Evolutionary conservation across 352 stramenopile genomes (phyloP).

Genomic region (Globisporangium rhizosaccharum): DNA sequence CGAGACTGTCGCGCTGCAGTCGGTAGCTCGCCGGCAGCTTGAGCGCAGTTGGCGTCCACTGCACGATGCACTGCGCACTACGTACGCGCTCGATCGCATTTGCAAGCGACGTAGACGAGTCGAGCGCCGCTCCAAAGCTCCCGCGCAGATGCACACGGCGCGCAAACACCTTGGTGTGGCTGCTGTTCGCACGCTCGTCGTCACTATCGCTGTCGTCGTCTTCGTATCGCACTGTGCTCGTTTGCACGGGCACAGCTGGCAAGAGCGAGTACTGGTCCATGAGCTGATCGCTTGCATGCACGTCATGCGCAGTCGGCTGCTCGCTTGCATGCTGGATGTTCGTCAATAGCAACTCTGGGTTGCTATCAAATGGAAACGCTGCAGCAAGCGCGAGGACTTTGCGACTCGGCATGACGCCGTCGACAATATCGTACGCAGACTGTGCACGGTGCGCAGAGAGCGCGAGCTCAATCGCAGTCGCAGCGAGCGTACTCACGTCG

Average conservation of each 20-base stretch:
- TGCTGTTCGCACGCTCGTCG: background rate
- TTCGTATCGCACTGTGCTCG: background rate
- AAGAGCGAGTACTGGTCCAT: slow-evolving; percentile 36
- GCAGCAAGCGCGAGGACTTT: slow-evolving; percentile 53
- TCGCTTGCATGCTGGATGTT: slow-evolving; percentile 16
- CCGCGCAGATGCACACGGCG: slow-evolving; percentile 48
- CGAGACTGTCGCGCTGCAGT: slow-evolving; percentile 8
- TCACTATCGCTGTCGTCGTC: slow-evolving; percentile 12
- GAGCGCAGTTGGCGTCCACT: slow-evolving; percentile 28
- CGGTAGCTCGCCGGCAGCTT: slow-evolving; percentile 8
- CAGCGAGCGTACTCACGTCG: slow-evolving; percentile 28
- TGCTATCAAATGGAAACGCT: slow-evolving; percentile 28
- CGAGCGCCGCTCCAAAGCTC: slow-evolving; percentile 21
- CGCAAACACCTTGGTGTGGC: slow-evolving; percentile 23
- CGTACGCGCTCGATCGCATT: slow-evolving; percentile 25
- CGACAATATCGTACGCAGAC: slow-evolving; percentile 37
- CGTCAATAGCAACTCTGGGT: slow-evolving; percentile 29
- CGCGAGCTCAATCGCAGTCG: slow-evolving; percentile 45
- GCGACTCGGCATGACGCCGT: slow-evolving; percentile 42
- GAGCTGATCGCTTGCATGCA: background rate
- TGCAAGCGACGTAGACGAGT: slow-evolving; percentile 15
- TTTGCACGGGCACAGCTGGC: slow-evolving; percentile 15
- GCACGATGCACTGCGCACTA: slow-evolving; percentile 23
- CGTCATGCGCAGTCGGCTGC: slow-evolving; percentile 2
- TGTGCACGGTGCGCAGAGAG: slow-evolving; percentile 31